Conservation (phyloP, 2,329 filamentous ascomycete species). For the Fusarium algeriense region DNA sequence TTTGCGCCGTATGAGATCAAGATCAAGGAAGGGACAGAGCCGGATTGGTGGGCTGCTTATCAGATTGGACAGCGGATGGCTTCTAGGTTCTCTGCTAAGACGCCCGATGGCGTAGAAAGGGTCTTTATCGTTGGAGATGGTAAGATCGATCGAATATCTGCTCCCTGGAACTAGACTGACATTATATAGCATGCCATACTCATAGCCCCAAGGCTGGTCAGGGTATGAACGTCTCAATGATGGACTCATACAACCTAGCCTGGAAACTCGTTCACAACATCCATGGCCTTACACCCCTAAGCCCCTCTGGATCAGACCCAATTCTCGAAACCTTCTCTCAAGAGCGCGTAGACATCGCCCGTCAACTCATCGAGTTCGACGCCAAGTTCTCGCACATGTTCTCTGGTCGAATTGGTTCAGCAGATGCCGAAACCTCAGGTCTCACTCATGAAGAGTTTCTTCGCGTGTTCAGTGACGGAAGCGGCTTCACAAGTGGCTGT, state of each 20-base stretch:
- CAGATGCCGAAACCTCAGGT: neutral
- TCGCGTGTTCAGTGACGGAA: constrained; percentile 12
- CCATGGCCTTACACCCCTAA: neutral
- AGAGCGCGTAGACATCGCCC: constrained; percentile 8
- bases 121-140: constrained; percentile 24
- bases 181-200: constrained; percentile 1
- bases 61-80: constrained; percentile 27
- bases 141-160: neutral
- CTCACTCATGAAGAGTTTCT: constrained; percentile 23
- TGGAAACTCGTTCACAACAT: constrained; percentile 21
- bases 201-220: constrained; percentile 24
- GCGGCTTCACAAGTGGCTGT: constrained; percentile 18
- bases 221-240: constrained; percentile 28
- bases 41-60: constrained; percentile 31
- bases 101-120: constrained; percentile 11
- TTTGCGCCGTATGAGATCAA: constrained; percentile 21
- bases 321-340: constrained; percentile 4
- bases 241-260: constrained; percentile 23
- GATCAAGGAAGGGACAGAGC: constrained; percentile 19
- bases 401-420: constrained; percentile 18
- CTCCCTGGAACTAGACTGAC: neutral
- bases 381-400: constrained; percentile 23
- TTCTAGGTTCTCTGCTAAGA: neutral
- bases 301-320: neutral
- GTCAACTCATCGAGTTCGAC: constrained; percentile 24